Evolutionary conservation across 352 stramenopile genomes (phyloP), one percentile per base, ranked within the genome.

Genomic region (Globisporangium nagaii): DNA sequence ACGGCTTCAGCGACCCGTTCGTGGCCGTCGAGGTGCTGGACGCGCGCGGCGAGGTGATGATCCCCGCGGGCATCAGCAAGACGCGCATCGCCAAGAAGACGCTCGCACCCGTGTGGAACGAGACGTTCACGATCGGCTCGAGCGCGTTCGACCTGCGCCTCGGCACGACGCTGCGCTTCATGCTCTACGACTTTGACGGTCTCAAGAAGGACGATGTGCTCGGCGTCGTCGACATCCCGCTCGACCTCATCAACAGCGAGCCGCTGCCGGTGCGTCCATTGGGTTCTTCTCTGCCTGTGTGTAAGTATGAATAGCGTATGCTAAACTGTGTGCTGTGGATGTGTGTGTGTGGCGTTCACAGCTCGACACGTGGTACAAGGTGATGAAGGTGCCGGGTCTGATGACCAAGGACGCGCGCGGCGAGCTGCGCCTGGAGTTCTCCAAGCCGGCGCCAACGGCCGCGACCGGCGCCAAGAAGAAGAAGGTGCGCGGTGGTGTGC

Each of bases 1-100:
- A 84, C 48, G 82, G 82, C 50, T 80, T 75, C 31, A 90, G 79
- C 66, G 79, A 90, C 61, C 79, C 79, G 51, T 90, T 79, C 61
- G 77, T 86, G 53, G 52, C 71, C 48, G 46, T 90, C 12, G 62
- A 66, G 45, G 71, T 84, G 47, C 63, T 85, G 34, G 71, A 90
- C 60, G 58, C 66, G 53, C 71, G 64, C 41, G 75, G 73, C 46
- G 58, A 73, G 2, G 60, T 60, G 19, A 60, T 88, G 32, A 60
- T 63, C 15, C 56, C 65, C 8, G 73, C 62, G 13, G 70, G 71
- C 4, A 43, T 52, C 25, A 66, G 70, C 65, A 78, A 86, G 66
- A 86, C 72, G 54, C 58, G 64, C 45, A 60, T 83, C 35, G 49
- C 56, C 35, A 72, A 73, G 51, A 71, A 72, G 49, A 88, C 74